phyloP scores from a whole-genome alignment of 176 grass and related monocot species.

The Ensete glaucum region DNA sequence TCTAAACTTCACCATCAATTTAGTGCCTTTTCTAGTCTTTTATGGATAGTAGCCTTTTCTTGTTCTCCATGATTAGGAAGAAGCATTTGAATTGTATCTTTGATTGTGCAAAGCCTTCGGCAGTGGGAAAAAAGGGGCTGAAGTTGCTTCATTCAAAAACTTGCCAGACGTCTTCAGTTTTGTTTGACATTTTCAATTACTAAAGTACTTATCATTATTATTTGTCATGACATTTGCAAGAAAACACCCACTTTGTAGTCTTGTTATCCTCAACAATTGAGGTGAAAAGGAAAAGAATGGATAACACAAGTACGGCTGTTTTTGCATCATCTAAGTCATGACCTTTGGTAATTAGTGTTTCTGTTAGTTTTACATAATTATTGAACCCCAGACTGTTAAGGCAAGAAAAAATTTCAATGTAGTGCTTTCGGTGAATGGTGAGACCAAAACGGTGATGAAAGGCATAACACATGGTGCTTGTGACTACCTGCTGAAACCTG shows the following conservation, averaged over 20 bases:
- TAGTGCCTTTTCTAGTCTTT: background rate
- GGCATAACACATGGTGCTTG: slow-evolving; percentile 84
- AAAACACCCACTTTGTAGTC: background rate
- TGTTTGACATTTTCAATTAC: background rate
- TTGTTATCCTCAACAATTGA: no score
- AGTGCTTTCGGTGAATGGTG: slow-evolving; percentile 77
- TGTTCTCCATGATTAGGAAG: background rate
- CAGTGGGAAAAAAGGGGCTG: background rate
- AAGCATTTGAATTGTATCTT: background rate
- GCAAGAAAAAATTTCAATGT: slow-evolving; percentile 16
- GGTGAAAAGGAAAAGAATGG: no score
- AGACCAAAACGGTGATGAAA: slow-evolving; percentile 62
- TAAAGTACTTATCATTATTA: background rate
- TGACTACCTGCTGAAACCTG: slow-evolving; percentile 76
- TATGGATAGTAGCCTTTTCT: background rate
- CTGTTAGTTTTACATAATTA: background rate
- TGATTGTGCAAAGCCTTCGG: background rate
- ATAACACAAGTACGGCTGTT: no score
- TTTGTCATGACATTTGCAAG: background rate
- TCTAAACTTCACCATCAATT: background rate
- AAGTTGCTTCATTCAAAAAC: background rate
- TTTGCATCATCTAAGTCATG: background rate
- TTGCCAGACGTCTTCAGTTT: background rate
- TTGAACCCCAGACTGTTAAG: background rate
- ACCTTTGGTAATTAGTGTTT: slow-evolving; percentile 14